Base-by-base conservation (phyloP, 2,329 filamentous ascomycete genomes). In the Ophiostoma tasmaniense region DNA sequence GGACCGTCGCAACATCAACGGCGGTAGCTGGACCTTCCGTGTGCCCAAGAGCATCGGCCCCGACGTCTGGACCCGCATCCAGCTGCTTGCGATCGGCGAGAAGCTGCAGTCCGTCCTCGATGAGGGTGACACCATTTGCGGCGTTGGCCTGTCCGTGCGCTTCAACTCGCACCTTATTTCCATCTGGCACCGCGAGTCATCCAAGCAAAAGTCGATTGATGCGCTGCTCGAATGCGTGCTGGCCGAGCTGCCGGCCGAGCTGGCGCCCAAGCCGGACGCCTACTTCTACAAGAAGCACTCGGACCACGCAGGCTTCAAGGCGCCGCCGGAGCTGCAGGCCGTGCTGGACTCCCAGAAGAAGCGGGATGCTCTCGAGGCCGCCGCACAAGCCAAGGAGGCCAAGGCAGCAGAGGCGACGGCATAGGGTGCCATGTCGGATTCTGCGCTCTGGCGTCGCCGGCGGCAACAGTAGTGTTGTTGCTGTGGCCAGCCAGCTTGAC, bases 21-120 rank as follows among this genome's bases (percentile, higher is more conserved):
- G 94, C 67, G 94, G 94, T 66, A 90, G 90, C 77, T 97, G 92
- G 92, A 96, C 92, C 28, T 96, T 98, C 79, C 89, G 93, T 66
- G 89, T 97, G 62, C 88, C 89, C 72, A 97, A 96, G 82, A 84
- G 83, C 71, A 84, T 85, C 50, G 87, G 87, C 6, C 85, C 87
- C 2, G 89, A 89, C 74, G 90, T 91, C 76, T 97, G 90, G 92
- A 93, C 89, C 74, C 88, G 89, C 76, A 84, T 97, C 71, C 87
- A 93, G 80, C 81, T 94, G 76, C 84, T 95, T 78, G 92, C 92
- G 42, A 91, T 95, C 71, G 92, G 92, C 42, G 92, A 96, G 82
- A 85, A 89, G 76, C 81, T 96, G 72, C 90, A 95, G 80, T 83
- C 85, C 72, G 89, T 86, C 20, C 82, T 96, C 13, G 90, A 90